Conservation (phyloP, 2,329 filamentous ascomycete species). For the Pseudogymnoascus sp. region DNA sequence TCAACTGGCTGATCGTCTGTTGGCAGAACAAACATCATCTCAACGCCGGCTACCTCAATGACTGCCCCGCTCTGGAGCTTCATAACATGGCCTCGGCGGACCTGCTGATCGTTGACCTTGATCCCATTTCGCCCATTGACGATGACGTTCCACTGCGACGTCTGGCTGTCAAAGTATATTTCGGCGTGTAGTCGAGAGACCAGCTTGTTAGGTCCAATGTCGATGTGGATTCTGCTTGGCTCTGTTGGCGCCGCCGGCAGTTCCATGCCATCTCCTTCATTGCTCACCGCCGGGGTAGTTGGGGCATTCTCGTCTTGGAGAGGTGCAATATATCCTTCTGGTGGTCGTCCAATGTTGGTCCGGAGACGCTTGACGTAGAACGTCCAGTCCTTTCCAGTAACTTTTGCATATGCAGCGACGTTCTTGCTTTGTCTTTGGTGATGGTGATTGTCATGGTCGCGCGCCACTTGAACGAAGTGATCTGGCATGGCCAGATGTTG, state of each 20-base stretch:
- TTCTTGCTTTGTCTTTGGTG: conserved; percentile 50
- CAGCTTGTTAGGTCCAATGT: conserved; percentile 76
- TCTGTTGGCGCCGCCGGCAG: conserved; percentile 8
- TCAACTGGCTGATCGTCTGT: conserved; percentile 56
- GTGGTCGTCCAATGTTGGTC: conserved; percentile 66
- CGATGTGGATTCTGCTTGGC: conserved; percentile 59
- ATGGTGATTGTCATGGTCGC: conserved; percentile 54
- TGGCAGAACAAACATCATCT: conserved; percentile 99
- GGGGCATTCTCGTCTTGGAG: conserved; percentile 16
- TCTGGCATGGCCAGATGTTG: conserved; percentile 22
- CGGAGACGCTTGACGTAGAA: conserved; percentile 71
- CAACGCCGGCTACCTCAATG: conserved; percentile 81
- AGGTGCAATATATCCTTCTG: conserved; percentile 35
- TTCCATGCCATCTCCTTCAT: conserved; percentile 33
- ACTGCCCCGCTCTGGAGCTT: conserved; percentile 78
- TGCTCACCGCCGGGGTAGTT: conserved; percentile 27
- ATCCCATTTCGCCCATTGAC: conserved; percentile 90
- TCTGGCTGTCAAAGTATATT: conserved; percentile 61
- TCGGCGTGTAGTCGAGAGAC: conserved; percentile 69
- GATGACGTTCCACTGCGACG: conserved; percentile 70
- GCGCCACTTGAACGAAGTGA: conserved; percentile 47
- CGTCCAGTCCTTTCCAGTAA: conserved; percentile 74
- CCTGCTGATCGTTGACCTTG: conserved; percentile 64
- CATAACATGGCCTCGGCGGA: conserved; percentile 57
- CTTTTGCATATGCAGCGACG: conserved; percentile 71